Base-by-base conservation (phyloP, 306 rosid species). In the Vigna radiata region DNA sequence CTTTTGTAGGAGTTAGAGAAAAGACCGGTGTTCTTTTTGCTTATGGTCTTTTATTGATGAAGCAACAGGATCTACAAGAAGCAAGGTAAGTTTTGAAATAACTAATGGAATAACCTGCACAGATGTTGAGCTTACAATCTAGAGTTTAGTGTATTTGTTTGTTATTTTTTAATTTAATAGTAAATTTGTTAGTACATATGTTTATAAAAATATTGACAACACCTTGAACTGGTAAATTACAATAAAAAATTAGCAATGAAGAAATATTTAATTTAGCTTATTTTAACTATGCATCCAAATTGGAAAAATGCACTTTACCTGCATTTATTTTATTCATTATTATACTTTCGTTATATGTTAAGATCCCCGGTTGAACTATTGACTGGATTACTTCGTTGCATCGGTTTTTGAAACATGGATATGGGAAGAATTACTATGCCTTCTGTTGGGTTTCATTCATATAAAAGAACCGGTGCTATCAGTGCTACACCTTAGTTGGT, bases 1-100 rank as follows among this genome's bases (percentile, higher is more conserved):
- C 97, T 54, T 95, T 95, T 79, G 98, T 90, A n/a, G 97, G 98
- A 68, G 96, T 95, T 83, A 86, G 97, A 81, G 98, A 95, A 90
- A 92, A 95, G 89, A 95, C 98, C 56, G 87, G 89, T 68, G 93
- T 88, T 76, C 93, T 92, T 82, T 95, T 90, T 77, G 98, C 96
- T 31, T 95, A 92, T 68, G 98, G 98, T 67, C 93, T 95, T 74
- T 73, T 95, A 83, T 87, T 92, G 82, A 90, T 89, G 96, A 95
- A 92, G 87, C 97, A 89, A 76, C 96, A 90, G 56, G 97, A 94
- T 87, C 86, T 94, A 59, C 98, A 92, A 84, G 98, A 94, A 90
- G 96, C 98, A 74, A 90, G 97, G 98, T 86, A 80, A 70, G 85
- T 72, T 36, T 65, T 77, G 1, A 29, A 37, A 53, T 79, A 31